Evolutionary conservation across 2,329 filamentous ascomycete species (phyloP), one percentile per base, ranked within the genome.

Genomic region (Fusarium verrucosum): DNA sequence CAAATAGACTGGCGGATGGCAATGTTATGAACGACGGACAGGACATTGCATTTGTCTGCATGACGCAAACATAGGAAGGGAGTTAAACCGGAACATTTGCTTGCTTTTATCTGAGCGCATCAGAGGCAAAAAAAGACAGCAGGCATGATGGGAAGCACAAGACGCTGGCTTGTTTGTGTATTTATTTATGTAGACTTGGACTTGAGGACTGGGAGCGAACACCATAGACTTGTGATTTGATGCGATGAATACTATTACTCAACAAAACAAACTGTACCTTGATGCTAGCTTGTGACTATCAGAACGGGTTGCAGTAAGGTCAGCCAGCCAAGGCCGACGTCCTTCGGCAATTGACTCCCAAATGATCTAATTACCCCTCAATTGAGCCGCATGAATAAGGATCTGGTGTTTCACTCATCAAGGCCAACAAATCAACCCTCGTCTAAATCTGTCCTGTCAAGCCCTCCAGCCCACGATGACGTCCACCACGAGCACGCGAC

Each of bases 1-100:
- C 62, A 62, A 62, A 73, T 73, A 73, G 71, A 73, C 66, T 69
- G 68, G 68, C 50, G 61, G 66, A 53, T 53, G 66, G 70, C 64
- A 66, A 69, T 68, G 62, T 71, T 58, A 72, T 49, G 69, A 72
- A 72, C 60, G 58, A 73, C 58, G 60, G 64, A 67, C 59, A 69
- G 52, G 68, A 51, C 55, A 61, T 54, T 70, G 56, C 45, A 47
- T 40, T 22, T 47, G 23, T 63, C 66, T 70, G 61, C 70, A 72
- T 60, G 62, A 70, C 58, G 65, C 60, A 70, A 58, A 58, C 50
- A 65, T 56, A 59, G 63, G 69, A 43, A 58, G 62, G 68, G 70
- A 72, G 68, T 72, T 71, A 67, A 32, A 68, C 58, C 43, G 70
- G 68, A 70, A 60, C 51, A 66, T 62, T 56, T 60, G 58, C 55